Base-by-base conservation (phyloP, 2,329 filamentous ascomycete genomes). In the Cordyceps farinosa region DNA sequence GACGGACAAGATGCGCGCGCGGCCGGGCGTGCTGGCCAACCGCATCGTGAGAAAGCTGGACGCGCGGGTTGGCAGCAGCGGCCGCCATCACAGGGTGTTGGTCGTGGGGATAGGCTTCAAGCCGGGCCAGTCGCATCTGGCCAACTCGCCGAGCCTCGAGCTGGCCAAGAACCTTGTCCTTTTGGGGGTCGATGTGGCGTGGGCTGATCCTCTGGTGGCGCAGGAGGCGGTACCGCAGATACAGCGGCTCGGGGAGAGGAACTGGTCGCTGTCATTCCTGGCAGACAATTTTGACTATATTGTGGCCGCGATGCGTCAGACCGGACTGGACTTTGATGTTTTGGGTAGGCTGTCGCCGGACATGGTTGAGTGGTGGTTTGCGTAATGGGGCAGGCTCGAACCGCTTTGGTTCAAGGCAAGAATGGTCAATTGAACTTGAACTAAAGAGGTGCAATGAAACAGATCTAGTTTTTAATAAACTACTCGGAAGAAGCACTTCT, bases 81-180 rank as follows among this genome's bases (percentile, higher is more conserved):
- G 10, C 65, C 65, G 27, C 22, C 22, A 1, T 74, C 51, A 27
- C 4, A 70, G 71, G 13, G 72, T 81, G 1, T 71, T 82, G 1
- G 77, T 82, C 3, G 78, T 78, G 0, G 81, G 81, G 0, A 73
- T 82, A 45, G 81, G 80, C 3, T 84, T 83, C 73, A 84, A 83
- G 69, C 69, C 73, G 6, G 81, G 81, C 3, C 80, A 83, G 66
- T 75, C 78, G 0, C 76, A 78, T 53, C 69, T 83, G 3, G 77
- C 75, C 63, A 80, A 82, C 66, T 82, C 80, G 0, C 81, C 81
- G 0, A 79, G 79, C 1, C 70, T 81, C 2, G 77, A 77, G 57
- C 68, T 82, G 6, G 74, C 77, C 36, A 76, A 74, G 62, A 75
- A 68, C 47, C 70, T 80, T 2, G 67, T 74, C 1, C 53, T 75